Evolutionary conservation across 176 grass and related monocot species (phyloP).

Genomic region (Bolboschoenus planiculmis): DNA sequence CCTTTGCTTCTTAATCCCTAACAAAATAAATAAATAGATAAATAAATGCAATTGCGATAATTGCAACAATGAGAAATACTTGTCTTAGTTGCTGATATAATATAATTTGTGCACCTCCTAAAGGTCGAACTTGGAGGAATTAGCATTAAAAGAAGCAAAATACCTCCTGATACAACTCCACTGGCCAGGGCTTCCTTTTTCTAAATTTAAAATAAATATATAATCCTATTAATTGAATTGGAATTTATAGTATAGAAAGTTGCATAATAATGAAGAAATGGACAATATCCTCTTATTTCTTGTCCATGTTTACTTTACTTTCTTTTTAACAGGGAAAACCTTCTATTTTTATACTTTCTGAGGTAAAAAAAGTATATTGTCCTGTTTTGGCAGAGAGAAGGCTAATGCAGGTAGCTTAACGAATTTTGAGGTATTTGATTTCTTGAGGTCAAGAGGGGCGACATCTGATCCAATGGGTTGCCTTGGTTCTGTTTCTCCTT

Average conservation of each 20-base stretch:
- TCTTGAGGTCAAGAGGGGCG: slow-evolving; percentile 61
- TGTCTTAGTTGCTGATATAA: neutral
- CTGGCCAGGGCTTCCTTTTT: neutral
- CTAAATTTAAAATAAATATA: neutral
- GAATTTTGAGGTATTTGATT: slow-evolving; percentile 84
- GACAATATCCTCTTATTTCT: neutral
- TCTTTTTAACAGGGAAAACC: neutral
- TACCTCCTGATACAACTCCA: neutral
- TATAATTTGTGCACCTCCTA: too few relatives aligned
- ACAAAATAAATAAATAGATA: too few relatives aligned
- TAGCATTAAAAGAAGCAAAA: neutral
- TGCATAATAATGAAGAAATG: neutral
- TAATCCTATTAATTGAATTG: neutral
- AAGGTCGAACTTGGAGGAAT: neutral
- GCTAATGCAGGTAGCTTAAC: slow-evolving; percentile 54
- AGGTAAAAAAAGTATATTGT: neutral
- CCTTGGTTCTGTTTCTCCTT: slow-evolving; percentile 59
- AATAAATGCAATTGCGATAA: neutral
- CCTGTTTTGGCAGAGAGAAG: slow-evolving; percentile 37
- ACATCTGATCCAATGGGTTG: slow-evolving; percentile 77
- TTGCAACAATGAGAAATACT: neutral
- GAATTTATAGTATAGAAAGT: neutral
- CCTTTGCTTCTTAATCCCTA: too few relatives aligned
- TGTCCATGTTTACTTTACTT: neutral
- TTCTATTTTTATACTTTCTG: neutral